Percentiles rank a stretch among this genome's conserved stretches.
phyloP scores from a whole-genome alignment of 441 rosid species.

The Sinapis alba region DNA sequence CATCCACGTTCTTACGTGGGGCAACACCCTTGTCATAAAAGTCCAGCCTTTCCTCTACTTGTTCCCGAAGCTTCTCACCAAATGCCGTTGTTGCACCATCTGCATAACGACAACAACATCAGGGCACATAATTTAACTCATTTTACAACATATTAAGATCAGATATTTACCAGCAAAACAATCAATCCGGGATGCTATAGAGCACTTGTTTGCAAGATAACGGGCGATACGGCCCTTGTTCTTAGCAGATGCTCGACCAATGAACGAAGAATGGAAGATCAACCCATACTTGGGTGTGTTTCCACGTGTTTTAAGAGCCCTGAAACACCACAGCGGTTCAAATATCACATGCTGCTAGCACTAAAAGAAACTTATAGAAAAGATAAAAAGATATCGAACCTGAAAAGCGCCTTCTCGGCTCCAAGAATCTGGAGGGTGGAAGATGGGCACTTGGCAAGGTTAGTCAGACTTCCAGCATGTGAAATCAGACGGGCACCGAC shows the following conservation, averaged over 20 bases:
- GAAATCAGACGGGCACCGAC: conserved; percentile 95
- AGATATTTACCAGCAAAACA: conserved; percentile 76
- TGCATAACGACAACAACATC: conserved; percentile 30
- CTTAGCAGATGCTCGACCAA: conserved; percentile 90
- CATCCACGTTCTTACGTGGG: conserved; percentile 95
- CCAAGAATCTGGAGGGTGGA: conserved; percentile 99
- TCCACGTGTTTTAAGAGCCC: conserved; percentile 92
- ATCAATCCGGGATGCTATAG: conserved; percentile 94
- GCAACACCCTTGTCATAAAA: conserved; percentile 98
- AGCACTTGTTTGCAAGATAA: conserved; percentile 93
- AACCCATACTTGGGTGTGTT: conserved; percentile 95
- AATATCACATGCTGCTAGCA: conserved; percentile 7
- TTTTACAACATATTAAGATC: no score
- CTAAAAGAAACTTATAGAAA: background rate
- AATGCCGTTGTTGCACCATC: conserved; percentile 63
- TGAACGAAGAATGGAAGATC: conserved; percentile 94
- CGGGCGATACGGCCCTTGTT: conserved; percentile 99
- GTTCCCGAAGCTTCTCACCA: conserved; percentile 95
- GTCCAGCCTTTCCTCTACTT: conserved; percentile 92
- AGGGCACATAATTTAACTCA: background rate
- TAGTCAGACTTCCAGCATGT: conserved; percentile 99
- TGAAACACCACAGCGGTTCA: conserved; percentile 25
- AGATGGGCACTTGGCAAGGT: conserved; percentile 97
- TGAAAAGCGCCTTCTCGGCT: conserved; percentile 97
- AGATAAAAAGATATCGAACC: conserved; percentile 47